A percentile compares a stretch with the other conserved stretches of the same genome.
phyloP scores from a whole-genome alignment of 257 asterid species.

The Marsdenia floribunda region DNA sequence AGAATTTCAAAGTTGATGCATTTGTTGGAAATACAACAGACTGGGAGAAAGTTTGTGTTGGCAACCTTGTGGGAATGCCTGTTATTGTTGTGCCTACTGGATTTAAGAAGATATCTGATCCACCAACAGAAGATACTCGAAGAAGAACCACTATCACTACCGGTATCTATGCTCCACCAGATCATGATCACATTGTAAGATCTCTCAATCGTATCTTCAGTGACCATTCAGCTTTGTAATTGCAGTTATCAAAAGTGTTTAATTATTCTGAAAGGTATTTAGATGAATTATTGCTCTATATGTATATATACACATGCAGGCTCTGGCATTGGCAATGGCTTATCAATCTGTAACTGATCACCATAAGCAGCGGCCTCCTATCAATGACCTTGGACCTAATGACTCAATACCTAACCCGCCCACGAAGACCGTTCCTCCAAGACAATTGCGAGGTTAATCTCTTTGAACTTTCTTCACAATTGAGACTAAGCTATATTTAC shows the following conservation, averaged over 20 bases:
- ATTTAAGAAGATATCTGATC: conserved; percentile 51
- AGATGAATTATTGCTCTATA: neutral
- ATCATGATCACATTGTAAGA: conserved; percentile 77
- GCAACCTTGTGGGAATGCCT: conserved; percentile 91
- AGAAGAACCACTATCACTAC: conserved; percentile 67
- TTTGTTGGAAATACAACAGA: conserved; percentile 78
- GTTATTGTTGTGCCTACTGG: conserved; percentile 78
- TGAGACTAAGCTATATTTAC: too few species aligned
- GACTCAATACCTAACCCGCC: conserved; percentile 57
- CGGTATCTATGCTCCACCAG: conserved; percentile 86
- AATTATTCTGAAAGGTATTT: neutral
- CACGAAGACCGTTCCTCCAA: conserved; percentile 4
- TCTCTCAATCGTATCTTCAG: neutral
- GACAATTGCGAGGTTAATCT: too few species aligned
- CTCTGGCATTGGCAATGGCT: conserved; percentile 84
- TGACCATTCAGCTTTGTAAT: neutral
- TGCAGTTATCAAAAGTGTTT: neutral
- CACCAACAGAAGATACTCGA: conserved; percentile 49
- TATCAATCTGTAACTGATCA: conserved; percentile 72
- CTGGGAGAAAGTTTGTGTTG: conserved; percentile 79
- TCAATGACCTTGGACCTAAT: conserved; percentile 57
- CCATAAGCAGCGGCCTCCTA: conserved; percentile 79
- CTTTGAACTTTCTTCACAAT: too few species aligned
- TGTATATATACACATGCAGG: conserved; percentile 32
- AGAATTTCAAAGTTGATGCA: conserved; percentile 63